Base-by-base conservation (phyloP, 2,329 filamentous ascomycete genomes). In the Neocucurbitaria cava region DNA sequence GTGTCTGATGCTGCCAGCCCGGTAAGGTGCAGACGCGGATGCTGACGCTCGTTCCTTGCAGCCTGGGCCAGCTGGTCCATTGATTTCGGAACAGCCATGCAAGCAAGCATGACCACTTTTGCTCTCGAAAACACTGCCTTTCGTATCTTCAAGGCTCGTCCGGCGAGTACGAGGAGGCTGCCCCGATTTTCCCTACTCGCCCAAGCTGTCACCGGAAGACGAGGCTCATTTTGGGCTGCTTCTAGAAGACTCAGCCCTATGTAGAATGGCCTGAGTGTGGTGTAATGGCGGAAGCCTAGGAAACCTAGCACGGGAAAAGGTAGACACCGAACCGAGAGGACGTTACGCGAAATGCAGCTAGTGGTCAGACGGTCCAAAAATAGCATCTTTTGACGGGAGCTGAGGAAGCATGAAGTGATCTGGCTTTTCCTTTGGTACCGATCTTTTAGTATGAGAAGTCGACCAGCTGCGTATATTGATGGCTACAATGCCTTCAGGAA, bases 201-300 rank as follows among this genome's bases (percentile, higher is more conserved):
- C 31, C 31, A n/a, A 13, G 15, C 30, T 35, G 8, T 35, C 9
- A 17, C 31, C 31, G 36, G 21, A 6, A 15, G 36, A 40, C 11
- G 9, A 15, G 6, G 20, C 41, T 30, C 15, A n/a, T 13, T 15
- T 13, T 33, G 23, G 24, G 21, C 8, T 24, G 49, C 50, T 62
- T 61, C 59, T 50, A 55, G 58, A 65, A 58, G 54, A 55, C 38
- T 61, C 59, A 59, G 53, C 57, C 54, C 44, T 62, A 57, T 49
- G 44, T 44, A 33, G 40, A 35, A 54, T 38, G 4, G 30, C 18
- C 35, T 49, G 20, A 39, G 49, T 35, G 38, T 30, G 33, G 40
- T 55, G 50, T 44, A 23, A 36, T 20, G 26, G 44, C 52, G 52
- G 49, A 47, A 53, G 59, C 20, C 51, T 52, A 28, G 49, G 49